These are phyloP conservation scores for Parafenestella ontariensis DNA, from an alignment of 2,329 filamentous ascomycete species.

Conservation along the genomic window DNA sequence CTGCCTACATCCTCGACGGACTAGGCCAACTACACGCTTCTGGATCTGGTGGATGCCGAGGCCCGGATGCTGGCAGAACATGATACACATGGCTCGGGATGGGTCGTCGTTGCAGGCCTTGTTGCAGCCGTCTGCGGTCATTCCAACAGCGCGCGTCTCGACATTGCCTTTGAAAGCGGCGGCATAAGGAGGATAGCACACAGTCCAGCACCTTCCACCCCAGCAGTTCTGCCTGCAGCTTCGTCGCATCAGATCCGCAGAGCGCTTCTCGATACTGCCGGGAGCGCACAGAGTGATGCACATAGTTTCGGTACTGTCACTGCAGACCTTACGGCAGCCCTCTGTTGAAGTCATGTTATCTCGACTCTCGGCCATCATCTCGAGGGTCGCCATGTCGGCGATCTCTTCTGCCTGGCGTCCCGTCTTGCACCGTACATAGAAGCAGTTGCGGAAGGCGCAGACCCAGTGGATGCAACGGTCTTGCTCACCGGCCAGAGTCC, in stretches of 20 bases:
- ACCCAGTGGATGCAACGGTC: background rate
- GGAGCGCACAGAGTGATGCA: background rate
- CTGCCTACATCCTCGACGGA: background rate
- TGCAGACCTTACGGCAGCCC: conserved; percentile 3
- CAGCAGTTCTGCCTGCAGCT: background rate
- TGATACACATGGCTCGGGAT: background rate
- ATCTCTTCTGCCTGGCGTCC: background rate
- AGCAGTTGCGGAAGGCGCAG: conserved; percentile 1
- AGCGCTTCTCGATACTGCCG: background rate
- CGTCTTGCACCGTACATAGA: background rate
- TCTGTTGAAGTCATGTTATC: background rate
- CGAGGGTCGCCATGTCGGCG: background rate
- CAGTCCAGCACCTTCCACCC: background rate
- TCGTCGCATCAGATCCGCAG: background rate
- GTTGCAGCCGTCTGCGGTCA: background rate
- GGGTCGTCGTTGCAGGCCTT: background rate
- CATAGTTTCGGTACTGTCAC: background rate
- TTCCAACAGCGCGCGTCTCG: background rate
- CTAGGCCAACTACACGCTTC: background rate
- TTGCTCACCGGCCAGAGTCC: background rate
- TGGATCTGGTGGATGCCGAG: background rate
- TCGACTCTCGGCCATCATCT: background rate
- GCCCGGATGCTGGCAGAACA: too few relatives aligned
- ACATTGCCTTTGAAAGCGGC: background rate
- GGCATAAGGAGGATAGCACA: background rate